These are phyloP conservation scores for Dichotomocladium elegans DNA, from an alignment of 371 early-diverging fungal genomes.

Conservation along the genomic window DNA sequence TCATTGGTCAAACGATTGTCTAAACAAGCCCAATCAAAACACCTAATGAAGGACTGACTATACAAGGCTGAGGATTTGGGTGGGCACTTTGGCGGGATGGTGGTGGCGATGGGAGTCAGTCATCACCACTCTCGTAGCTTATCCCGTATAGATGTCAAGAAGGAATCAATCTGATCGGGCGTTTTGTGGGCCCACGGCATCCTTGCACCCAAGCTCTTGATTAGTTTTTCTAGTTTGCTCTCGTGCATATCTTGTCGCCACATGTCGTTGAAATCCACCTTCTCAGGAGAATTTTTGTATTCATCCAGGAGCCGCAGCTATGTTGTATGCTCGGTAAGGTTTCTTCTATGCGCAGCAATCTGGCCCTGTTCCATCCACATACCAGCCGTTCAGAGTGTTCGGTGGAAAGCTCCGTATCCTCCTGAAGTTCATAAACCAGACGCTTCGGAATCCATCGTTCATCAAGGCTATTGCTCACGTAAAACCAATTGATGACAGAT, in stretches of 20 bases:
- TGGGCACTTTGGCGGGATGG: too few species aligned
- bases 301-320: constrained; percentile 56
- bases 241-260: constrained; percentile 72
- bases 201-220: constrained; percentile 63
- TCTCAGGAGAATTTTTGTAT: constrained; percentile 55
- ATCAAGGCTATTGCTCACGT: constrained; percentile 42
- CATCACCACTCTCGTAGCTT: constrained; percentile 14
- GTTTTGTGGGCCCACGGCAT: constrained; percentile 69
- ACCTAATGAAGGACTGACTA: too few species aligned
- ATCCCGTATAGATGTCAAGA: constrained; percentile 14
- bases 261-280: constrained; percentile 57
- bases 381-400: constrained; percentile 55
- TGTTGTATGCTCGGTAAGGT: not conserved
- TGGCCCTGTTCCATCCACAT: constrained; percentile 4
- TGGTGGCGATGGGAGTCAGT: too few species aligned
- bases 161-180: constrained; percentile 9
- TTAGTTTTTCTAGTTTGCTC: constrained; percentile 65
- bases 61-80: too few species aligned
- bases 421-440: constrained; percentile 56
- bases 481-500: constrained; percentile 84
- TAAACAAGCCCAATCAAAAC: too few species aligned
- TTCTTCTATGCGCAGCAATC: not conserved
- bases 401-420: constrained; percentile 44
- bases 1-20: too few species aligned
- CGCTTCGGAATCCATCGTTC: constrained; percentile 57